These are phyloP conservation scores for Bruguiera hainesii DNA, from an alignment of 441 rosid genomes.

Conservation along the genomic window DNA sequence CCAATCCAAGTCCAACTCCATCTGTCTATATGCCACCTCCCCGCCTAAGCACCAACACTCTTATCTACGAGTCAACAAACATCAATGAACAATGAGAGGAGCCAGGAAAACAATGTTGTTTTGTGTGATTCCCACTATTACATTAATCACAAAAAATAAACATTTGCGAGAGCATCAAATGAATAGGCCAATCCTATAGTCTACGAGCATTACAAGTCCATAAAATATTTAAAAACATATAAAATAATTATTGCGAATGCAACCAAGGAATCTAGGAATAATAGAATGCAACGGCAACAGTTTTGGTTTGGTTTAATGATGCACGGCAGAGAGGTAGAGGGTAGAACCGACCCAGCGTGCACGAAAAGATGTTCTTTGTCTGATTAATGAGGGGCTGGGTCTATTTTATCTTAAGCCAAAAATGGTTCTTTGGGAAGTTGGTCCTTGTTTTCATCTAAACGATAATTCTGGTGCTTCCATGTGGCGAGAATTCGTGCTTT, in stretches of 20 bases:
- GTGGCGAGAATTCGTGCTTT: slow-evolving; percentile 33
- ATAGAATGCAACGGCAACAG: neutral
- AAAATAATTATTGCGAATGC: neutral
- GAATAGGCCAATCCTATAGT: no score
- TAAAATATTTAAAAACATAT: neutral
- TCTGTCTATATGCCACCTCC: neutral
- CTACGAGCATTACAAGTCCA: no score
- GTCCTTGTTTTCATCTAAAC: slow-evolving; percentile 28
- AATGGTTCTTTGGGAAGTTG: slow-evolving; percentile 13
- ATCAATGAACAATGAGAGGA: neutral
- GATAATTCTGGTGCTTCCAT: slow-evolving; percentile 38
- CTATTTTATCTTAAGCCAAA: neutral
- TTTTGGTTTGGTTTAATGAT: slow-evolving; percentile 15
- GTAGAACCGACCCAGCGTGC: slow-evolving; percentile 28
- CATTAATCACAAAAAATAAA: no score
- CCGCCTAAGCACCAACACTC: neutral
- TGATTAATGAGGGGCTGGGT: slow-evolving; percentile 4
- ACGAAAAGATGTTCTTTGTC: slow-evolving; percentile 18
- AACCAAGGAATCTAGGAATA: neutral
- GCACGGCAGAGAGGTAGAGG: neutral
- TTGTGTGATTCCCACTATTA: no score
- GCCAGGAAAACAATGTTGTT: no score
- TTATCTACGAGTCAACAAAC: neutral
- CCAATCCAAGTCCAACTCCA: no score
- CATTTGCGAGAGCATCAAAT: no score